Base-by-base conservation (phyloP, 257 asterid genomes). In the Leptodermis oblonga region DNA sequence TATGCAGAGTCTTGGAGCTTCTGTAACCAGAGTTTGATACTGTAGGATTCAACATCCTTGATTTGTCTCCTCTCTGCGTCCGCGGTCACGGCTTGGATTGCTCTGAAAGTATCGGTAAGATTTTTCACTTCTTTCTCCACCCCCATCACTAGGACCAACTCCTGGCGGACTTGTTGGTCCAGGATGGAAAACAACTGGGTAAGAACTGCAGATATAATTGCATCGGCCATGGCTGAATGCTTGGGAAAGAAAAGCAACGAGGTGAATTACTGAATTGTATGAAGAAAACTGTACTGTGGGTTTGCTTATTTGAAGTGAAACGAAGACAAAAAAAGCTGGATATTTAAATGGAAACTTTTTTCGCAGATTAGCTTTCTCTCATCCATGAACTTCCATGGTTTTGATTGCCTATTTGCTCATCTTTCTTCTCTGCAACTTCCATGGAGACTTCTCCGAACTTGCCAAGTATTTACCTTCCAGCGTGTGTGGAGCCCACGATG, bases 41-140 rank as follows among this genome's bases (percentile, higher is more conserved):
- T 37, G 12, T 62, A 13, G 0, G 69, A 2, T 30, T 79, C 79
- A 0, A 85, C 80, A 37, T 1, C 65, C 48, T 70, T 83, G 12
- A 85, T 83, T 60, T 82, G 96, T 22, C 80, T 74, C 76, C 70
- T 89, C 37, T 87, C 96, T 5, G 96, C 96, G 52, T 86, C 96
- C 25, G 52, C 80, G 20, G 85, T 80, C 3, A 89, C 90, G 7
- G 96, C 86, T 49, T 69, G 74, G 45, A 89, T 81, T 75, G 86
- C 58, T 23, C 45, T 53, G 76, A 87, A 81, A 0, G 84, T 82
- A 34, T 68, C 76, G 28, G 31, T 36, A 36, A 89, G 94, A 12
- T 85, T 82, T 31, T 65, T 45, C 65, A 89, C 53, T 30, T 87
- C 81, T 56, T 73, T 81, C 4, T 69, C 79, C 46, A 79, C 94